Evolutionary conservation across 2,329 filamentous ascomycete genomes (phyloP), one percentile per base, ranked within the genome.

Genomic region (Phialemoniopsis sp.): DNA sequence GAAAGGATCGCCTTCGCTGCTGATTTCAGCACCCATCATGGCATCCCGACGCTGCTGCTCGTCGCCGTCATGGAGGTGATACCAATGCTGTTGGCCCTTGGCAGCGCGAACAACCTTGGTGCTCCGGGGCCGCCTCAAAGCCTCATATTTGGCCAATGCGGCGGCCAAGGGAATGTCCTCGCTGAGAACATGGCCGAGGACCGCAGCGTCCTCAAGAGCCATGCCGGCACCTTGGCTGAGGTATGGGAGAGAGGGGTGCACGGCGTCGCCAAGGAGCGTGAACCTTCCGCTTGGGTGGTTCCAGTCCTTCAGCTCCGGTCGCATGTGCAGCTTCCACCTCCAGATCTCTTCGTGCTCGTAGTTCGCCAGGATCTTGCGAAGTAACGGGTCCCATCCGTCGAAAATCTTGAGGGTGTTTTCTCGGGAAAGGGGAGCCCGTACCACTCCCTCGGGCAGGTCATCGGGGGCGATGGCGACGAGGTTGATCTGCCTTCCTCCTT

Each of bases 351-450:
- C n/a, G n/a, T n/a, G n/a, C n/a, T 43, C 38, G 19, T 39, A 38
- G 12, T 36, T 33, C 6, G 40, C 37, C 19, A 43, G 32, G 8
- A 43, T 36, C 34, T 40, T 40, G 16, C 34, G 38, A 13, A 43
- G 26, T 30, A 43, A 9, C 13, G 41, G 41, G 35, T 43, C 41
- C 41, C 41, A 43, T 19, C 38, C 37, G 16, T 37, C 34, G 17
- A 43, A 43, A 8, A 34, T 36, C 12, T 26, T 18, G 16, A 36
- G 17, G 17, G 32, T 10, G 17, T 32, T n/a, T 21, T 26, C 16
- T 26, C 13, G 31, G 31, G 31, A 32, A 32, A 32, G 63, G 67
- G 36, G 36, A 13, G 36, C 39, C 39, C 39, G 39, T 33, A 41
- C 39, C 5, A 39, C 32, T 19, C 29, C 32, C 14, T 19, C 16